Conservation (phyloP, 202 grass and related monocot species). For the Elaeis oleifera region DNA sequence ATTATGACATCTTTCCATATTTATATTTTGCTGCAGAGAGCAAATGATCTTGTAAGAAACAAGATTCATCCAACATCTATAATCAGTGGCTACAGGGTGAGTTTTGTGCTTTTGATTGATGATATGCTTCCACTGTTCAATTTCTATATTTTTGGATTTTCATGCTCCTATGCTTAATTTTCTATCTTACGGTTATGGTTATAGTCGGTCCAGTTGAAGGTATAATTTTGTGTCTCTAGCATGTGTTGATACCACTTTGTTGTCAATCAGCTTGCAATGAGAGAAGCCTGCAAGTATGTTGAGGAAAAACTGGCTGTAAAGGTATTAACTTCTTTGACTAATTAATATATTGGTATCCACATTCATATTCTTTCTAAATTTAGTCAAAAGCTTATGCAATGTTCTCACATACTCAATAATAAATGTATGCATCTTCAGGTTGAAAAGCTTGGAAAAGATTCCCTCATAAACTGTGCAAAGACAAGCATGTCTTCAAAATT, state of each 20-base stretch:
- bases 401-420: too few relatives aligned
- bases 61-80: constrained; percentile 94
- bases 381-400: too few relatives aligned
- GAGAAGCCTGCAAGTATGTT: constrained; percentile 93
- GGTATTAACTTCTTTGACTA: constrained; percentile 23
- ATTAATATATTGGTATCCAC: too few relatives aligned
- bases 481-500: constrained; percentile 98
- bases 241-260: constrained; percentile 17
- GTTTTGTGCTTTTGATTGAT: not conserved
- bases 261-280: constrained; percentile 76
- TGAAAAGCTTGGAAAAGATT: constrained; percentile 84
- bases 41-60: constrained; percentile 79
- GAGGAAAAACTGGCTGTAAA: constrained; percentile 80
- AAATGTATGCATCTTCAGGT: constrained; percentile 37
- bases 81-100: constrained; percentile 84
- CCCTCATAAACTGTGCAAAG: constrained; percentile 87
- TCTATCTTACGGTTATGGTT: too few relatives aligned
- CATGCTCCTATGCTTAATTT: too few relatives aligned
- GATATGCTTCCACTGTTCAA: too few relatives aligned
- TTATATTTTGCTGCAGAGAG: constrained; percentile 42
- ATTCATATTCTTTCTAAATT: too few relatives aligned
- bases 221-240: constrained; percentile 6
- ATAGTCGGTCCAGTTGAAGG: not conserved
- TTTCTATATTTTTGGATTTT: too few relatives aligned
- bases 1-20: constrained; percentile 13